phyloP scores from a whole-genome alignment of 208 protist genomes.

The Crithidia brevicula region DNA sequence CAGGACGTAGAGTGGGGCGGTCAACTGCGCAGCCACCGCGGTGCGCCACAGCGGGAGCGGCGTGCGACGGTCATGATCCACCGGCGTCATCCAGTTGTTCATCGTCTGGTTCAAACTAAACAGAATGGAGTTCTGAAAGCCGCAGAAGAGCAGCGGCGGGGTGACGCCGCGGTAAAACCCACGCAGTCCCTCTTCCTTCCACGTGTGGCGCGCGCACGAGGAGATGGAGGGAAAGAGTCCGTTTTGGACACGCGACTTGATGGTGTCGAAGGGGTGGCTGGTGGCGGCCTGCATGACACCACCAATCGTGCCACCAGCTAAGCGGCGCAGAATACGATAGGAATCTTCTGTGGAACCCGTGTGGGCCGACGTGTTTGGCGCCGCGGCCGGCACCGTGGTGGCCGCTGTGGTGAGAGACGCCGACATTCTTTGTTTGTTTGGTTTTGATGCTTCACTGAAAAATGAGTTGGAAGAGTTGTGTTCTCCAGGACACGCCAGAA shows the following conservation, averaged over 20 bases:
- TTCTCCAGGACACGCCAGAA: too few relatives aligned
- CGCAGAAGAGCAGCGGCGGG: conserved; percentile 54
- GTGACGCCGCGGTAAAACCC: conserved; percentile 75
- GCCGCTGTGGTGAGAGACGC: background rate
- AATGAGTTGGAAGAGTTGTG: too few relatives aligned
- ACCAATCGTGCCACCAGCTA: conserved; percentile 62
- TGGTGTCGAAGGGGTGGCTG: conserved; percentile 77
- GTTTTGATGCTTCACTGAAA: too few relatives aligned
- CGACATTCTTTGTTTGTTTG: too few relatives aligned
- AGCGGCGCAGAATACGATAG: conserved; percentile 46
- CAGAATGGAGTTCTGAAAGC: conserved; percentile 73
- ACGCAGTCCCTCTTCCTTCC: conserved; percentile 48
- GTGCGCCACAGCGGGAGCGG: conserved; percentile 62
- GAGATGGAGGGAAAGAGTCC: conserved; percentile 57
- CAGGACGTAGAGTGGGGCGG: conserved; percentile 65
- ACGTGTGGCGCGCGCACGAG: conserved; percentile 47
- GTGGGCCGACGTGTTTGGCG: conserved; percentile 4
- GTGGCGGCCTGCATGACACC: conserved; percentile 65
- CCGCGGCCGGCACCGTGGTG: background rate
- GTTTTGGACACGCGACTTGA: conserved; percentile 74
- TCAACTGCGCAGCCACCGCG: conserved; percentile 57
- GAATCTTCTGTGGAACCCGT: conserved; percentile 22
- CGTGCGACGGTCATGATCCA: conserved; percentile 25
- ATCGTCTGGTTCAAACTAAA: conserved; percentile 74
- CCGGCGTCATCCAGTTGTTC: conserved; percentile 51